phyloP scores from a whole-genome alignment of 305 asterid species.

The Caryopteris hybrid region DNA sequence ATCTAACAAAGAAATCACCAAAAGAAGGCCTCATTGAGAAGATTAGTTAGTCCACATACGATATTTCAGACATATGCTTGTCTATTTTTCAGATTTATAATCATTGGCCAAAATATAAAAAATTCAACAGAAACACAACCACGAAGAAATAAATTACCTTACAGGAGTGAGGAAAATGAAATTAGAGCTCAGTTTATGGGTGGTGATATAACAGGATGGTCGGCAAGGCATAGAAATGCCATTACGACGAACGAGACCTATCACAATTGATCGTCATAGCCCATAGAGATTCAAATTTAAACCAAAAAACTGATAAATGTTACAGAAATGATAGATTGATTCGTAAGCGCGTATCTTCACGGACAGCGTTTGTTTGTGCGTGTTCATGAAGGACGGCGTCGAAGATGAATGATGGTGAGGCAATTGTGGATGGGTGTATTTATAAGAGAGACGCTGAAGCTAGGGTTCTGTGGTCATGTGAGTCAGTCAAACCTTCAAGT shows the following conservation, averaged over 20 bases:
- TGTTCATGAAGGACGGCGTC: no score
- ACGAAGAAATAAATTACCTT: background rate
- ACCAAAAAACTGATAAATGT: no score
- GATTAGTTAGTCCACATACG: constrained; percentile 53
- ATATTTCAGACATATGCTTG: constrained; percentile 69
- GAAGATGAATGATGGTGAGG: no score
- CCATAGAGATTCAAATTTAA: background rate
- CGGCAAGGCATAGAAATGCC: constrained; percentile 78
- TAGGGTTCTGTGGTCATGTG: no score
- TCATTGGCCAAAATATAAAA: constrained; percentile 11
- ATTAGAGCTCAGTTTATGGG: constrained; percentile 76
- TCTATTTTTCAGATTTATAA: constrained; percentile 19
- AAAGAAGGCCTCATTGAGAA: constrained; percentile 62
- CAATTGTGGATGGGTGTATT: no score
- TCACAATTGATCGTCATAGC: constrained; percentile 31
- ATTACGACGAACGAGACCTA: constrained; percentile 90
- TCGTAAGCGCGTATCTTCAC: no score
- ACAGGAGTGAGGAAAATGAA: background rate
- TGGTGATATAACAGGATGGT: constrained; percentile 84
- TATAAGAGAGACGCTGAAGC: no score
- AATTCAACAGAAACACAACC: no score
- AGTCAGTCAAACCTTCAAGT: no score
- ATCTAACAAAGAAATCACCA: no score
- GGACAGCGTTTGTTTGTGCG: no score
- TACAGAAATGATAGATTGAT: no score